phyloP scores from a whole-genome alignment of 306 rosid genomes.

The Malus asiatica region DNA sequence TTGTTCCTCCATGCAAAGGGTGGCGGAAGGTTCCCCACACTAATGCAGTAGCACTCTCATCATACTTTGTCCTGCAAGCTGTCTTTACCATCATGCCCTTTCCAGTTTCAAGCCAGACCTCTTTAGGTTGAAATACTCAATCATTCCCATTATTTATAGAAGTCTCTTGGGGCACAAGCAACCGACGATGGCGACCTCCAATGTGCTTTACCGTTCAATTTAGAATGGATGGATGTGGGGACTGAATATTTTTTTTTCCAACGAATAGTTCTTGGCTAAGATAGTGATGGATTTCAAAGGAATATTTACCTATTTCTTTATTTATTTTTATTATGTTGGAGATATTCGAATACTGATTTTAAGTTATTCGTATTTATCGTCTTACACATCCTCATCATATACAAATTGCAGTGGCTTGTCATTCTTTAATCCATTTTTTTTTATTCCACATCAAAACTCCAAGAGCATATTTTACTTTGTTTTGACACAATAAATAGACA shows the following conservation, averaged over 20 bases:
- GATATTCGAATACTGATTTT: not conserved
- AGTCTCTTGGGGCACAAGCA: not conserved
- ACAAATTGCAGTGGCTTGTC: too few relatives aligned
- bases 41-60: not conserved
- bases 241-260: not conserved
- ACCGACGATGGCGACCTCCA: not conserved
- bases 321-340: not conserved
- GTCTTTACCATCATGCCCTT: not conserved
- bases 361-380: too few relatives aligned
- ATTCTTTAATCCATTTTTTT: not conserved
- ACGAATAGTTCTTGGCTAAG: not conserved
- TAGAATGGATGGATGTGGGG: not conserved
- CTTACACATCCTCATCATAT: not conserved
- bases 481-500: not conserved
- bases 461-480: not conserved
- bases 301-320: not conserved
- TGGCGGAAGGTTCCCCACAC: not conserved
- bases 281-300: not conserved
- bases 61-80: not conserved
- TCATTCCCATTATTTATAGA: not conserved
- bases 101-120: not conserved
- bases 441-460: not conserved
- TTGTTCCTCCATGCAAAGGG: slow-evolving; percentile 39
- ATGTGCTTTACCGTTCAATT: not conserved
- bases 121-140: not conserved